Percentiles rank a stretch among this genome's conserved stretches.
Evolutionary conservation across 495 filamentous ascomycete genomes (phyloP).

Genomic region (Aspergillus saccharolyticus): DNA sequence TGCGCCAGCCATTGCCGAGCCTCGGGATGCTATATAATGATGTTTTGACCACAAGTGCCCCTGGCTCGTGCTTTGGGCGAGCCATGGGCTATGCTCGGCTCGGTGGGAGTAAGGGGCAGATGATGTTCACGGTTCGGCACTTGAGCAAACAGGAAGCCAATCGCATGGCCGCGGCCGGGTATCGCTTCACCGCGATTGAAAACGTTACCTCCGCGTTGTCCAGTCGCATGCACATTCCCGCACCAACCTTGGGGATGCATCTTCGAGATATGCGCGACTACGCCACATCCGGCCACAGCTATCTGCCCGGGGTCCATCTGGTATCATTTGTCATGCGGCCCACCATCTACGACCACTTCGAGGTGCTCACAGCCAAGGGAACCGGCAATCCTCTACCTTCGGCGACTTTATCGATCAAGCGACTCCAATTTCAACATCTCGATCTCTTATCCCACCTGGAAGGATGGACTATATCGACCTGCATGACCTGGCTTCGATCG

Average conservation of each 20-base stretch:
- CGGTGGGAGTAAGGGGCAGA: constrained; percentile 58
- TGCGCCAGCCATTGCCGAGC: constrained; percentile 56
- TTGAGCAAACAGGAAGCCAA: constrained; percentile 53
- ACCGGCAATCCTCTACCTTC: constrained; percentile 64
- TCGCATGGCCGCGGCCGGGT: constrained; percentile 66
- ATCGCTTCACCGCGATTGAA: constrained; percentile 63
- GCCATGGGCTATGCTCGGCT: constrained; percentile 34
- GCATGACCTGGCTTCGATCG: constrained; percentile 44
- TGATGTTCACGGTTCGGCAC: constrained; percentile 75
- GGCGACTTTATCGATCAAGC: constrained; percentile 50
- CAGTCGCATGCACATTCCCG: constrained; percentile 64
- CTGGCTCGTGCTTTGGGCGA: constrained; percentile 30
- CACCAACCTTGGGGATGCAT: constrained; percentile 46
- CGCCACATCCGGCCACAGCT: constrained; percentile 43
- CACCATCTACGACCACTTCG: constrained; percentile 61
- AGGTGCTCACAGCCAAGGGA: constrained; percentile 64
- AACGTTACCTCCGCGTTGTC: constrained; percentile 66
- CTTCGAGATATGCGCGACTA: constrained; percentile 60
- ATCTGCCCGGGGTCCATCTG: constrained; percentile 66
- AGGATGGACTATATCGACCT: constrained; percentile 48
- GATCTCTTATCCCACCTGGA: constrained; percentile 55
- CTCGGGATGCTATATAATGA: constrained; percentile 76
- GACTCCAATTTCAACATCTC: constrained; percentile 54
- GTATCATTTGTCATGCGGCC: constrained; percentile 71
- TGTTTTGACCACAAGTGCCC: constrained; percentile 60